These are phyloP conservation scores for Aspergillus biplanus DNA, from an alignment of 495 filamentous ascomycete species.

Conservation along the genomic window DNA sequence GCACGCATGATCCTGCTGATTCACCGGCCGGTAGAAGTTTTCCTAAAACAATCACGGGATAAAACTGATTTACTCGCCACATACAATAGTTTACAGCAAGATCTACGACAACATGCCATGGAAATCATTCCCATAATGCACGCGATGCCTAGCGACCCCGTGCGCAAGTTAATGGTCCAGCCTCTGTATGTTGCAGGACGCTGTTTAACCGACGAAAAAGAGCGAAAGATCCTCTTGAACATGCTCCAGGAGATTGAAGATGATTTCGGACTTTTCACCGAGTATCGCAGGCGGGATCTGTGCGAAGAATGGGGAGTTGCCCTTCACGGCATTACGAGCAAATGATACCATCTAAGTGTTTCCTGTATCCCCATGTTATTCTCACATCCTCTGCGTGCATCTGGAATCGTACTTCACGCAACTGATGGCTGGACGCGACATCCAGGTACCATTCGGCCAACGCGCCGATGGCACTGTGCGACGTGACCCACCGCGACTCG, in stretches of 20 bases:
- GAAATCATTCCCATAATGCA: slow-evolving; percentile 48
- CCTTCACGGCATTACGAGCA: background rate
- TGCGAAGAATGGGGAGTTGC: slow-evolving; percentile 43
- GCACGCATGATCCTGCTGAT: slow-evolving; percentile 50
- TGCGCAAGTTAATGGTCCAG: slow-evolving; percentile 52
- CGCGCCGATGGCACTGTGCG: background rate
- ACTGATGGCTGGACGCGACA: too few relatives aligned
- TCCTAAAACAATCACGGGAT: slow-evolving; percentile 32
- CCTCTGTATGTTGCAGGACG: slow-evolving; percentile 54
- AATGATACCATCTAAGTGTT: background rate
- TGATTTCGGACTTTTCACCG: slow-evolving; percentile 53
- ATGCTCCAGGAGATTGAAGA: slow-evolving; percentile 46
- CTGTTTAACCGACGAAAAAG: slow-evolving; percentile 38
- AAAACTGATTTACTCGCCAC: slow-evolving; percentile 36
- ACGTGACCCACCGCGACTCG: background rate
- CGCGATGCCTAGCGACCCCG: slow-evolving; percentile 41
- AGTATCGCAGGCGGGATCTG: slow-evolving; percentile 49
- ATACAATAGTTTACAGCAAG: slow-evolving; percentile 42
- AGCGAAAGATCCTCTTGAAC: slow-evolving; percentile 39
- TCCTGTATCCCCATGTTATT: too few relatives aligned
- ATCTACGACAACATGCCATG: slow-evolving; percentile 43
- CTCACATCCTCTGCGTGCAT: too few relatives aligned
- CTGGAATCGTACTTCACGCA: too few relatives aligned
- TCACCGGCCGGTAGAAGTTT: slow-evolving; percentile 48
- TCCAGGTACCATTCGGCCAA: background rate